A percentile compares a stretch with the other conserved stretches of the same genome.
Conservation (phyloP, 331 rosid species). For the Erythrophleum ivorense region DNA sequence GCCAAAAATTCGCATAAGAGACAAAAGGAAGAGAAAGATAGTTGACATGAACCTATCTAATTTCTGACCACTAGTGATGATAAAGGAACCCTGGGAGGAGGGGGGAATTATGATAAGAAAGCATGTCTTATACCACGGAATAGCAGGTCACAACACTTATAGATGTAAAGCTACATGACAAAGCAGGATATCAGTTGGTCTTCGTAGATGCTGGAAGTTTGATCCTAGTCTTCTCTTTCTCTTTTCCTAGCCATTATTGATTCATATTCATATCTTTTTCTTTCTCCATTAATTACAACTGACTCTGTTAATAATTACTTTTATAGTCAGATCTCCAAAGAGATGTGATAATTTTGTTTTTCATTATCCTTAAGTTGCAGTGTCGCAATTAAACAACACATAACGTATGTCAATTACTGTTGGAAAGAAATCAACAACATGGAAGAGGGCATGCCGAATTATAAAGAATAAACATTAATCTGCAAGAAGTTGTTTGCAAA, state of each 20-base stretch:
- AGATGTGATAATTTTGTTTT: background rate
- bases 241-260: background rate
- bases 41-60: constrained; percentile 5
- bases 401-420: background rate
- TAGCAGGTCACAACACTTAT: background rate
- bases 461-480: background rate
- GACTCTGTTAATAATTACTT: background rate
- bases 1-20: background rate
- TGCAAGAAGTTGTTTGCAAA: constrained; percentile 32
- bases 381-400: background rate
- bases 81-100: background rate
- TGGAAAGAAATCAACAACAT: background rate
- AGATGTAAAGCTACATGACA: background rate
- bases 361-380: background rate
- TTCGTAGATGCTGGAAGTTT: background rate
- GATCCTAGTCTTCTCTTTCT: background rate
- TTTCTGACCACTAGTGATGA: background rate
- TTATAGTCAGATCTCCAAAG: background rate
- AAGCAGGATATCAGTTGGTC: background rate
- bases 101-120: background rate
- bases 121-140: constrained; percentile 15
- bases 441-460: background rate
- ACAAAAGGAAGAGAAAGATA: background rate
- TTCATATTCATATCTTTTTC: background rate
- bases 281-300: background rate